Evolutionary conservation across 192 early-diverging fungal genomes (phyloP).

Genomic region (Jimgerdemannia flammicorona): DNA sequence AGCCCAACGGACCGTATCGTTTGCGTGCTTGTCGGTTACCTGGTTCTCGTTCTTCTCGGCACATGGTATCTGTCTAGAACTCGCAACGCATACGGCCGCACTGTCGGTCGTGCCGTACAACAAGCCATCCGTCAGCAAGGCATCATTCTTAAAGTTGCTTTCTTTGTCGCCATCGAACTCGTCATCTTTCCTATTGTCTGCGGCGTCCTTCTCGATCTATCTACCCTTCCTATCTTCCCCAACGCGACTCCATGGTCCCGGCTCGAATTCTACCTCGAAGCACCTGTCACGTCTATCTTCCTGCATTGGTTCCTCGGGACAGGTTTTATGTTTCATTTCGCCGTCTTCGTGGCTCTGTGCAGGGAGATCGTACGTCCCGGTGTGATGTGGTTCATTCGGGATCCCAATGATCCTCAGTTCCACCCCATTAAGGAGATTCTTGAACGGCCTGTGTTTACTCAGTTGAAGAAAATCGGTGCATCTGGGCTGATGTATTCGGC

Average conservation of each 20-base stretch:
- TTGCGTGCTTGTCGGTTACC: constrained; percentile 59
- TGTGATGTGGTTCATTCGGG: constrained; percentile 98
- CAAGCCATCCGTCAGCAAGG: constrained; percentile 48
- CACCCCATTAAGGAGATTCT: constrained; percentile 93
- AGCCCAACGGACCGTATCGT: constrained; percentile 51
- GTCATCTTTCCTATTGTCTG: constrained; percentile 83
- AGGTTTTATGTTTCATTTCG: constrained; percentile 92
- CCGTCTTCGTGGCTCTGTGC: constrained; percentile 77
- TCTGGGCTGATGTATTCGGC: constrained; percentile 83
- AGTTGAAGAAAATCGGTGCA: constrained; percentile 79
- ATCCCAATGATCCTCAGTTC: constrained; percentile 94
- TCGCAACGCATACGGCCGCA: constrained; percentile 34
- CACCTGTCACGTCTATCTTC: constrained; percentile 65
- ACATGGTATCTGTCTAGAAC: constrained; percentile 44
- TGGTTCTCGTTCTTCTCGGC: constrained; percentile 44
- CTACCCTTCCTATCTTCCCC: constrained; percentile 74
- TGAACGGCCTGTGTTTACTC: constrained; percentile 67
- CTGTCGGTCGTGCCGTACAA: constrained; percentile 34
- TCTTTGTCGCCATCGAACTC: constrained; percentile 89
- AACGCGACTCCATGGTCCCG: constrained; percentile 55
- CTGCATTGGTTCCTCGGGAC: constrained; percentile 94
- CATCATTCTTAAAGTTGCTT: constrained; percentile 65
- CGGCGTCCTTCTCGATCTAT: constrained; percentile 81
- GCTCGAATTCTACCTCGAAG: constrained; percentile 49
- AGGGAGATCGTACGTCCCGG: constrained; percentile 86